Evolutionary conservation across 1,284 basidiomycete species (phyloP).

Genomic region (Butyriboletus regius): DNA sequence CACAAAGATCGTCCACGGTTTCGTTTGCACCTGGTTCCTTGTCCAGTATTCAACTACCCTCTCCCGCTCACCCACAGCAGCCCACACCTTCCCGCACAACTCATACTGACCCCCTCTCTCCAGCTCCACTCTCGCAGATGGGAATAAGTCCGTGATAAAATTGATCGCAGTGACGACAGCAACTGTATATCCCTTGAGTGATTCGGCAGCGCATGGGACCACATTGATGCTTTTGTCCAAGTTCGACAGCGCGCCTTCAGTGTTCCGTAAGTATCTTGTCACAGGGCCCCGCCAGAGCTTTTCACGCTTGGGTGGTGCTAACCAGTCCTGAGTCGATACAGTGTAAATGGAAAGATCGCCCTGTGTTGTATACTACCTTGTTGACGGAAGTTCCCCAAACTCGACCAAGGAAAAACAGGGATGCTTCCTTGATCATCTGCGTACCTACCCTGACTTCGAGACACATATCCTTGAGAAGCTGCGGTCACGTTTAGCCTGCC

Average conservation of each 20-base stretch:
- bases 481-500: constrained; percentile 4
- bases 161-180: constrained; percentile 18
- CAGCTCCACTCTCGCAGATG: constrained; percentile 10
- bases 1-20: constrained; percentile 11
- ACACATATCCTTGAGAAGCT: constrained; percentile 17
- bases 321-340: constrained; percentile 15
- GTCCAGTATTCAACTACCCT: constrained; percentile 17
- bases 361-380: constrained; percentile 8
- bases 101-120: constrained; percentile 14
- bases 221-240: constrained; percentile 14
- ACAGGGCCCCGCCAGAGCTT: constrained; percentile 23
- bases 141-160: constrained; percentile 21
- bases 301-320: constrained; percentile 21
- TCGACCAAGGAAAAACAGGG: constrained; percentile 20
- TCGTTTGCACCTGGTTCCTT: constrained; percentile 10
- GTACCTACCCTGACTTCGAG: constrained; percentile 15
- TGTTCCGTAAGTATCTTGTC: constrained; percentile 23
- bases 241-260: constrained; percentile 16
- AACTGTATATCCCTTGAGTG: constrained; percentile 16
- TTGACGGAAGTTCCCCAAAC: constrained; percentile 4
- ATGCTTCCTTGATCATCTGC: constrained; percentile 25
- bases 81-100: constrained; percentile 24
- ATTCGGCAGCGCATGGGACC: constrained; percentile 12
- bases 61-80: constrained; percentile 14
- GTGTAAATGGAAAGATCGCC: neutral